Conservation (phyloP, 352 stramenopile species). For the Phytophthora melonis region DNA sequence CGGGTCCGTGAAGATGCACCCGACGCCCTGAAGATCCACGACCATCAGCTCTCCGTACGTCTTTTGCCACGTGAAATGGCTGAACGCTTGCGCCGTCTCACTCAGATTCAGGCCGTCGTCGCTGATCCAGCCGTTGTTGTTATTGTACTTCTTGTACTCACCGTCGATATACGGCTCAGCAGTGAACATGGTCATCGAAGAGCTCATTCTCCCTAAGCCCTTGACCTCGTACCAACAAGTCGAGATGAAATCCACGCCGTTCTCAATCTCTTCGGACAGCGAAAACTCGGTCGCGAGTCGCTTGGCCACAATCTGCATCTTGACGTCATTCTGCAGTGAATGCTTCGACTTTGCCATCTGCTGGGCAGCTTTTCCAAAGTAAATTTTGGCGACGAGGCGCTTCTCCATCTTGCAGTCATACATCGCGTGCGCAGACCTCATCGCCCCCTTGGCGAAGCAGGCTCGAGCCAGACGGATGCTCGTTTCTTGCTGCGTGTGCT, state of each 20-base stretch:
- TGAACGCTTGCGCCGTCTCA: slow-evolving; percentile 51
- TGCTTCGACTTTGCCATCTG: not conserved
- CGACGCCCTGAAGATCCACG: slow-evolving; percentile 52
- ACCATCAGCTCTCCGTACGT: slow-evolving; percentile 49
- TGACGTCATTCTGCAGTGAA: slow-evolving; percentile 42
- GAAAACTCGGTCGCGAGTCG: slow-evolving; percentile 46
- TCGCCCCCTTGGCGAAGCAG: slow-evolving; percentile 49
- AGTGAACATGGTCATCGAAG: slow-evolving; percentile 41
- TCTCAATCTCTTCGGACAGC: slow-evolving; percentile 25
- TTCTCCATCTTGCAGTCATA: slow-evolving; percentile 43
- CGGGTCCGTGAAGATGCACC: slow-evolving; percentile 53
- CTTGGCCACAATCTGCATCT: slow-evolving; percentile 53
- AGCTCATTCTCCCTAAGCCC: too few species aligned
- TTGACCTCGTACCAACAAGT: slow-evolving; percentile 58
- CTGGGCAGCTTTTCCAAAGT: slow-evolving; percentile 36
- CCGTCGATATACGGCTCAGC: slow-evolving; percentile 50
- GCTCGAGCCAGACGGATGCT: slow-evolving; percentile 39
- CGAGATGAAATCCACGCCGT: slow-evolving; percentile 53
- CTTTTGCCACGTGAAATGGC: slow-evolving; percentile 53
- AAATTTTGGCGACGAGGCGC: slow-evolving; percentile 50
- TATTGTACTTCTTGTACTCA: slow-evolving; percentile 63
- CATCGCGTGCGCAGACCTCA: slow-evolving; percentile 48
- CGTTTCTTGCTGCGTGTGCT: slow-evolving; percentile 46
- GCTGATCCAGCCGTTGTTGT: slow-evolving; percentile 48
- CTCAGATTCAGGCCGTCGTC: slow-evolving; percentile 11